Conservation (phyloP, 495 filamentous ascomycete species). For the Hypoxylon rickii region DNA sequence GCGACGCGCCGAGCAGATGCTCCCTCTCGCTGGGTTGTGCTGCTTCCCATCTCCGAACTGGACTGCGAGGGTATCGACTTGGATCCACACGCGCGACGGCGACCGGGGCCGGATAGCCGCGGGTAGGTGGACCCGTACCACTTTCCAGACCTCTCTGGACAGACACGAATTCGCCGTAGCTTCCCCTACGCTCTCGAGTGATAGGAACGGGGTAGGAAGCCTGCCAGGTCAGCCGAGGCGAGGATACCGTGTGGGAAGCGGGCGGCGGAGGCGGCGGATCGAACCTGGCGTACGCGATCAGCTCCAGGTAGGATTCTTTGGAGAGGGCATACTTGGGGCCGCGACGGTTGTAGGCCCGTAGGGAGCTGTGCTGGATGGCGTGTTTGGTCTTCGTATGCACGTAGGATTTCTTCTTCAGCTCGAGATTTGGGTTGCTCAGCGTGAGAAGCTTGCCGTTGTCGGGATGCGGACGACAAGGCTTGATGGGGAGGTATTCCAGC, state of each 20-base stretch:
- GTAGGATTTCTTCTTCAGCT: slow-evolving; percentile 34
- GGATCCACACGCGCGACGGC: neutral
- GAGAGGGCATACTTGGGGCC: slow-evolving; percentile 28
- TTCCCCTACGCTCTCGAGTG: slow-evolving; percentile 15
- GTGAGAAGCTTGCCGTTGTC: slow-evolving; percentile 37
- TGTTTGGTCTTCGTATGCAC: slow-evolving; percentile 22
- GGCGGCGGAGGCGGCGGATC: slow-evolving; percentile 20
- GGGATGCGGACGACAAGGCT: slow-evolving; percentile 32
- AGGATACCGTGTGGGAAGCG: slow-evolving; percentile 7
- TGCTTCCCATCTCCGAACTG: neutral
- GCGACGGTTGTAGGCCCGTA: slow-evolving; percentile 14
- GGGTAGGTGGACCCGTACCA: slow-evolving; percentile 6
- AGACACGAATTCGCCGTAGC: slow-evolving; percentile 27
- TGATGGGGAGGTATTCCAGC: slow-evolving; percentile 36
- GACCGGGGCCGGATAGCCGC: neutral
- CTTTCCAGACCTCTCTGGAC: slow-evolving; percentile 11
- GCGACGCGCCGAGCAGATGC: neutral
- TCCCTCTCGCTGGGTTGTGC: slow-evolving; percentile 9
- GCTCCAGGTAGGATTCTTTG: slow-evolving; percentile 18
- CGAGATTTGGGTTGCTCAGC: slow-evolving; percentile 15
- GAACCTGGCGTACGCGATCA: slow-evolving; percentile 24
- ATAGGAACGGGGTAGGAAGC: neutral
- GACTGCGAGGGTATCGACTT: neutral
- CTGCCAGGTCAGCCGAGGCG: neutral
- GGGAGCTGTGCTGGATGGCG: slow-evolving; percentile 3